phyloP scores from a whole-genome alignment of 805 yeast genomes.

The Millerozyma miso region DNA sequence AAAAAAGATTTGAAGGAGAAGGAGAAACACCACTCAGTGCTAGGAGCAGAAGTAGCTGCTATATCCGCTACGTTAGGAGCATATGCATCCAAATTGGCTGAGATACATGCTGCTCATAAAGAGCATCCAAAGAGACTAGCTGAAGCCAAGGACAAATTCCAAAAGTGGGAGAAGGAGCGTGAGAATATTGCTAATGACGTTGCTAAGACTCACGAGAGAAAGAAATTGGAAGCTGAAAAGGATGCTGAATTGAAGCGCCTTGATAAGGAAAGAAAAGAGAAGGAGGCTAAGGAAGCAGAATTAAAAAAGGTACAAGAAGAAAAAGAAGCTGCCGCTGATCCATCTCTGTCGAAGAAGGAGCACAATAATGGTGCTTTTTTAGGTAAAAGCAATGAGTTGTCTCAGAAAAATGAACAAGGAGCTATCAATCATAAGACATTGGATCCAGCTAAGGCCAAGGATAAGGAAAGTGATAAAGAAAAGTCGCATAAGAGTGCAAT shows the following conservation, averaged over 20 bases:
- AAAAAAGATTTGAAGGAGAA: conserved; percentile 34
- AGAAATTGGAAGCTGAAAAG: conserved; percentile 41
- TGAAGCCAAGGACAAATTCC: conserved; percentile 38
- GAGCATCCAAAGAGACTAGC: conserved; percentile 30
- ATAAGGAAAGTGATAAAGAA: conserved; percentile 3
- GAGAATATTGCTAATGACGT: conserved; percentile 37
- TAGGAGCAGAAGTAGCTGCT: conserved; percentile 41
- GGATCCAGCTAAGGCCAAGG: conserved; percentile 5
- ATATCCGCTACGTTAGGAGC: conserved; percentile 41
- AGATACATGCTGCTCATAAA: conserved; percentile 36
- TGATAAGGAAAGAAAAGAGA: conserved; percentile 30
- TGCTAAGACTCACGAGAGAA: conserved; percentile 30
- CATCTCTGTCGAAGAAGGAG: conserved; percentile 7
- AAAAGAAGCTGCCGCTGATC: conserved; percentile 13
- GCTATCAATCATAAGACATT: conserved; percentile 9
- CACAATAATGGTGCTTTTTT: conserved; percentile 16
- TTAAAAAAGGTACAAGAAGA: conserved; percentile 18
- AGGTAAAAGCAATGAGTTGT: conserved; percentile 29
- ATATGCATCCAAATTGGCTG: conserved; percentile 39
- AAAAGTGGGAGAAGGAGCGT: conserved; percentile 44
- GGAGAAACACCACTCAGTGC: conserved; percentile 31
- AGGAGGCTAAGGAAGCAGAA: conserved; percentile 31
- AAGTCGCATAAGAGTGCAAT: neutral
- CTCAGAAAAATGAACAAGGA: conserved; percentile 15
- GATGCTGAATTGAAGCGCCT: conserved; percentile 28